Conservation (phyloP, 2,329 filamentous ascomycete species). For the Cordyceps cicadae region DNA sequence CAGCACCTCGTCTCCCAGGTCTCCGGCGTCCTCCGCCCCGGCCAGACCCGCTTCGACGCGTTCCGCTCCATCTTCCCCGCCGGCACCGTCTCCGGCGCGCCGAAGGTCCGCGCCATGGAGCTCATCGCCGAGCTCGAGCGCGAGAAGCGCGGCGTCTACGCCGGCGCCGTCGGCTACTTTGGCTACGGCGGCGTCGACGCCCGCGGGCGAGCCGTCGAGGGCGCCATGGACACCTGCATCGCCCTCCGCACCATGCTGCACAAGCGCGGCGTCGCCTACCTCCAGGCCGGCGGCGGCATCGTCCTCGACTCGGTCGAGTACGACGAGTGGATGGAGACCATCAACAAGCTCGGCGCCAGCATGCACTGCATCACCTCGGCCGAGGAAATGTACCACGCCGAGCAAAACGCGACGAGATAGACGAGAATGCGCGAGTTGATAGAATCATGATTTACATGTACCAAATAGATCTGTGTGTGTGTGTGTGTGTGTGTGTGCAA, state of each 20-base stretch:
- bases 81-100: constrained; percentile 88
- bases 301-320: constrained; percentile 90
- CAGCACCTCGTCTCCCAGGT: constrained; percentile 97
- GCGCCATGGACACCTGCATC: constrained; percentile 83
- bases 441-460: background rate
- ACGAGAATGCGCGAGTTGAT: background rate
- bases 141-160: constrained; percentile 93
- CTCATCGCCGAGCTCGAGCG: constrained; percentile 88
- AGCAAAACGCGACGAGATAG: constrained; percentile 17
- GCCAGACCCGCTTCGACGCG: constrained; percentile 85
- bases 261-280: constrained; percentile 83
- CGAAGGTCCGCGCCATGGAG: constrained; percentile 95
- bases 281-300: constrained; percentile 85
- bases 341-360: constrained; percentile 90
- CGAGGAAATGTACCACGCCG: constrained; percentile 53
- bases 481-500: background rate
- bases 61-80: constrained; percentile 96
- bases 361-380: constrained; percentile 81
- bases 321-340: constrained; percentile 88
- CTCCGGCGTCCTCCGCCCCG: constrained; percentile 75
- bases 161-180: constrained; percentile 94
- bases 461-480: background rate
- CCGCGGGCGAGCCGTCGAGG: constrained; percentile 58
- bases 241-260: constrained; percentile 86
- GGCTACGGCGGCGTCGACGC: constrained; percentile 68